phyloP scores from a whole-genome alignment of 2,329 filamentous ascomycete genomes.

The Rhinocladiella mackenziei region DNA sequence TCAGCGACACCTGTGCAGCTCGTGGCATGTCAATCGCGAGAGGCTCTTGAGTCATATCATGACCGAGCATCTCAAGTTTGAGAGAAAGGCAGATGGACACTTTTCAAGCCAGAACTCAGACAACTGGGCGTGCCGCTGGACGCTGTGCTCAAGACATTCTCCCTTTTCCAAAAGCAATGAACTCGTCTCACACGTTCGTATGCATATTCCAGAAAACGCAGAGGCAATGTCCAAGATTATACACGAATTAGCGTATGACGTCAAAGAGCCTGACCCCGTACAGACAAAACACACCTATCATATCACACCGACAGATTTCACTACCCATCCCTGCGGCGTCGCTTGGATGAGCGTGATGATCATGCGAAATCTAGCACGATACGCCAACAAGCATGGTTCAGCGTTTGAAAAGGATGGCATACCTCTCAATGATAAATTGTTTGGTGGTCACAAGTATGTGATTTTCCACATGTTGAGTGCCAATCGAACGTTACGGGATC shows the following conservation, averaged over 20 bases:
- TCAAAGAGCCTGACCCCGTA: slow-evolving; percentile 16
- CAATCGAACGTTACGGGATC: slow-evolving; percentile 40
- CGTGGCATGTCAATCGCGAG: slow-evolving; percentile 34
- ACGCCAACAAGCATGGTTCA: slow-evolving; percentile 32
- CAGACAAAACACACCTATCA: slow-evolving; percentile 36
- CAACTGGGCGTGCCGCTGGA: slow-evolving; percentile 26
- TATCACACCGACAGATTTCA: too few relatives aligned
- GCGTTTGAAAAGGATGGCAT: slow-evolving; percentile 23
- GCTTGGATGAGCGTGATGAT: slow-evolving; percentile 47
- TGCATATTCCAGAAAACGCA: slow-evolving; percentile 26
- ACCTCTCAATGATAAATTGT: slow-evolving; percentile 21
- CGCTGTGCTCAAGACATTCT: slow-evolving; percentile 15
- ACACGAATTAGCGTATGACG: slow-evolving; percentile 18
- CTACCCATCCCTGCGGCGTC: slow-evolving; percentile 42
- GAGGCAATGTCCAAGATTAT: slow-evolving; percentile 24
- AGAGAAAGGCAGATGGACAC: slow-evolving; percentile 27
- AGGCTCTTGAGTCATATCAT: slow-evolving; percentile 44
- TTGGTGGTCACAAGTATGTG: slow-evolving; percentile 19
- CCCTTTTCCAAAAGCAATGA: slow-evolving; percentile 17
- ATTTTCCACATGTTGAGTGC: slow-evolving; percentile 24
- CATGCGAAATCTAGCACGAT: slow-evolving; percentile 45
- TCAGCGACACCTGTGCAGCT: slow-evolving; percentile 18
- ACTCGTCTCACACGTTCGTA: slow-evolving; percentile 21
- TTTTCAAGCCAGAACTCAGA: slow-evolving; percentile 10
- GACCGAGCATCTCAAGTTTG: slow-evolving; percentile 41